These are phyloP conservation scores for Helminthosporium solani DNA, from an alignment of 2,329 filamentous ascomycete species.

Conservation along the genomic window DNA sequence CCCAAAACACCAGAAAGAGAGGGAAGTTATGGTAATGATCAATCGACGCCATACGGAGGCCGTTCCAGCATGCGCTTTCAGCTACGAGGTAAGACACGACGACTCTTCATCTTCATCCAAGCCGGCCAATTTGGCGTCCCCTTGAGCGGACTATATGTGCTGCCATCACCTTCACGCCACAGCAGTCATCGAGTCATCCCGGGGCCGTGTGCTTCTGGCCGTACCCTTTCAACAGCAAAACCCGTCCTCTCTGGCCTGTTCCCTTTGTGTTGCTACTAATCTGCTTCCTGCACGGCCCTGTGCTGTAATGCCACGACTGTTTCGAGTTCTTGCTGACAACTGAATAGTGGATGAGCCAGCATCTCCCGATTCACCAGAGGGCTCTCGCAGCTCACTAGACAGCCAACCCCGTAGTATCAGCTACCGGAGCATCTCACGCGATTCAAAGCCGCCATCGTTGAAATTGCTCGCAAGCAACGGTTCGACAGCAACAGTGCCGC, in stretches of 20 bases:
- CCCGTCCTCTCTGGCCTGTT: background rate
- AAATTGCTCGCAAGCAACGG: conserved; percentile 40
- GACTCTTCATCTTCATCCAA: background rate
- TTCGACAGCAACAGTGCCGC: conserved; percentile 37
- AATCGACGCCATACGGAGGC: conserved; percentile 22
- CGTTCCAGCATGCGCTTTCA: conserved; percentile 35
- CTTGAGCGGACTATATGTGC: background rate
- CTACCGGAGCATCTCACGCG: conserved; percentile 36
- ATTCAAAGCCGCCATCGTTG: conserved; percentile 37
- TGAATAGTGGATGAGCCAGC: conserved; percentile 20
- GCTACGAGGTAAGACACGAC: conserved; percentile 33
- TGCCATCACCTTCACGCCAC: background rate
- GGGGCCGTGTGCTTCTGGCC: background rate
- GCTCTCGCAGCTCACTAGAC: conserved; percentile 21
- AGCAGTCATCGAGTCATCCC: background rate
- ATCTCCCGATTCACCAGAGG: conserved; percentile 16
- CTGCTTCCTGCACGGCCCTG: background rate
- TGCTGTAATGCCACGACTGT: background rate
- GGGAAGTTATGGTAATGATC: conserved; percentile 19
- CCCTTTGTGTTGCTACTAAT: background rate
- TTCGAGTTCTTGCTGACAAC: background rate
- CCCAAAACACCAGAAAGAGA: conserved; percentile 19
- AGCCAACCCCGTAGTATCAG: conserved; percentile 27
- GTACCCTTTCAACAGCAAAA: background rate
- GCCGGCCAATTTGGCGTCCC: background rate